Base-by-base conservation (phyloP, 2,329 filamentous ascomycete species). In the Ceratocystiopsis sp. region DNA sequence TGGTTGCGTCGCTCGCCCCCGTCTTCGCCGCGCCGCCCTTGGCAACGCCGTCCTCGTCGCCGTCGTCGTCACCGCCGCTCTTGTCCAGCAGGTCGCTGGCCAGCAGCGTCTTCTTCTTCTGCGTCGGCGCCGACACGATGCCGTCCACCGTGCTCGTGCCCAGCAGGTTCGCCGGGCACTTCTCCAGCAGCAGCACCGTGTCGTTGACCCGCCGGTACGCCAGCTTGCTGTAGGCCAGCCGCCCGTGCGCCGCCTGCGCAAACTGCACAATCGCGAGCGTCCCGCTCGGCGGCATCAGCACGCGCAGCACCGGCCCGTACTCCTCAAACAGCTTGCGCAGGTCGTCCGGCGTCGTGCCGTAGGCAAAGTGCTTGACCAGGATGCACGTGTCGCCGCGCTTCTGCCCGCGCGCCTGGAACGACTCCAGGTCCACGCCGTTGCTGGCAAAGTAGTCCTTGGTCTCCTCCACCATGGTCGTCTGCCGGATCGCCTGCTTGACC, bases 261-360 rank as follows among this genome's bases (percentile, higher is more conserved):
- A 89, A 95, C 57, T 95, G 84, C 19, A 93, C 79, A 57, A 98
- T 89, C 25, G 91, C 91, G 55, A 94, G 93, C 43, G 87, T 93
- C 25, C 86, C 87, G 46, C 80, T 80, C 1, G 91, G 86, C 13
- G 91, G 91, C 78, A 98, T 93, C 48, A 98, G 66, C 42, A 96
- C 78, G 54, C 78, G 77, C 49, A 78, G 72, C 18, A 96, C 72
- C 44, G 81, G 74, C 19, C 91, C 91, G 57, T 84, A 85, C 55
- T 87, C 83, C 56, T 89, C 83, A 54, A 95, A 91, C 46, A 93
- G 63, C 46, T 74, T 78, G 52, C 78, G 75, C 35, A 96, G 63
- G 57, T 95, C 86, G 44, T 86, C 80, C 42, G 74, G 65, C 40
- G 77, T 81, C 21, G 85, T 87, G 42, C 84, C 83, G 55, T 81